Conservation (phyloP, 2,329 filamentous ascomycete species). For the Nigrospora sphaerica region DNA sequence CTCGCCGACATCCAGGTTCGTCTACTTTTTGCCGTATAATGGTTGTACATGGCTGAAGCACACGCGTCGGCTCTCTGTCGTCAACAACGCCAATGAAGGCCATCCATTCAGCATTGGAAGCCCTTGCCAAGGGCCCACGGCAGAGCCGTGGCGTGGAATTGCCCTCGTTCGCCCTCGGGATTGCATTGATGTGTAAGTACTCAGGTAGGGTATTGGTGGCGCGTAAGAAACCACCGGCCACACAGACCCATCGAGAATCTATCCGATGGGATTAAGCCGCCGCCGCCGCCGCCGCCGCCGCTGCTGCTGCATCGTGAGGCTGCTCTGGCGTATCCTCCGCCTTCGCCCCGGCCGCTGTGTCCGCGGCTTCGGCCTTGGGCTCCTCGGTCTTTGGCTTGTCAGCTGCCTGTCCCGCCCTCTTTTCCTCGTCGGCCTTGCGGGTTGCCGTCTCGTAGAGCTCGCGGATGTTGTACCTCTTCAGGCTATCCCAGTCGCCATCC, state of each 20-base stretch:
- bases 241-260: too few species aligned
- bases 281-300: too few species aligned
- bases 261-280: too few species aligned
- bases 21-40: neutral
- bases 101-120: too few species aligned
- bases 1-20: neutral
- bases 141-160: too few species aligned
- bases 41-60: neutral
- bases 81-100: neutral
- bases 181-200: too few species aligned
- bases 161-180: too few species aligned
- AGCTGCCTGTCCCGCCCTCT: neutral
- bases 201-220: too few species aligned
- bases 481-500: constrained; percentile 61
- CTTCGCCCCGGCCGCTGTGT: neutral
- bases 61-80: neutral
- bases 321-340: neutral
- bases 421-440: constrained; percentile 7
- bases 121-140: too few species aligned
- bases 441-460: constrained; percentile 53
- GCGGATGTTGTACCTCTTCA: constrained; percentile 73
- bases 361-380: neutral
- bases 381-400: neutral
- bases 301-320: too few species aligned
- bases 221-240: too few species aligned